phyloP scores from a whole-genome alignment of 352 stramenopile genomes.

The Globisporangium yorkense region DNA sequence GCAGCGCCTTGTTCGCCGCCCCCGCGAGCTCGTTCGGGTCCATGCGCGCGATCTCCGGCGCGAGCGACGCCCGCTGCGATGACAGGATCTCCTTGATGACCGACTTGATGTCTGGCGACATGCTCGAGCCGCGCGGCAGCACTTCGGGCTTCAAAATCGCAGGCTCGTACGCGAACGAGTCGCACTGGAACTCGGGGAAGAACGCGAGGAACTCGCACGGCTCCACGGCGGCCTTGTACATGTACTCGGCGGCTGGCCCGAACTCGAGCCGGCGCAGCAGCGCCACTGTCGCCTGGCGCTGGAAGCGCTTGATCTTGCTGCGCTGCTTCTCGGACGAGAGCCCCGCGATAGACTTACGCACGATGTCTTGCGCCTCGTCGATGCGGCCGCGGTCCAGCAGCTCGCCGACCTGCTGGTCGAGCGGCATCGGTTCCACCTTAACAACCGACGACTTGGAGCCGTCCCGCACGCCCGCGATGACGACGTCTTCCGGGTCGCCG shows the following conservation, averaged over 20 bases:
- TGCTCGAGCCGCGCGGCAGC: constrained; percentile 62
- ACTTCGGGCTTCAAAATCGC: constrained; percentile 80
- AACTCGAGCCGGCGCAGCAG: constrained; percentile 78
- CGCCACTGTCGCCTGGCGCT: constrained; percentile 77
- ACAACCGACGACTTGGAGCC: constrained; percentile 66
- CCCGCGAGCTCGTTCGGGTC: constrained; percentile 48
- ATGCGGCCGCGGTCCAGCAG: constrained; percentile 82
- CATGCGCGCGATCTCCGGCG: constrained; percentile 52
- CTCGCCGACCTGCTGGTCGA: constrained; percentile 81
- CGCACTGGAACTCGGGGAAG: constrained; percentile 76
- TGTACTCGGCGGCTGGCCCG: constrained; percentile 67
- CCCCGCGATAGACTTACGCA: constrained; percentile 73
- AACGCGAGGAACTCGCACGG: constrained; percentile 85
- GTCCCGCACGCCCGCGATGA: constrained; percentile 74
- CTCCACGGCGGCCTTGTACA: constrained; percentile 82
- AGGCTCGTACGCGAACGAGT: constrained; percentile 81
- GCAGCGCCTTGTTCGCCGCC: constrained; percentile 60
- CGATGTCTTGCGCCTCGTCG: constrained; percentile 78
- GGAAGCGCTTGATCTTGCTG: constrained; percentile 86
- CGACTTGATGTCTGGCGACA: constrained; percentile 68
- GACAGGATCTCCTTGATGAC: constrained; percentile 68
- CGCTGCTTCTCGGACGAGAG: constrained; percentile 79
- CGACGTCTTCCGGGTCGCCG: constrained; percentile 71
- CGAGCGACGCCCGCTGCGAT: constrained; percentile 38
- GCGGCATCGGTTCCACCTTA: constrained; percentile 82